These are phyloP conservation scores for Trypanosoma brucei DNA, from an alignment of 208 protist genomes.

Conservation along the genomic window DNA sequence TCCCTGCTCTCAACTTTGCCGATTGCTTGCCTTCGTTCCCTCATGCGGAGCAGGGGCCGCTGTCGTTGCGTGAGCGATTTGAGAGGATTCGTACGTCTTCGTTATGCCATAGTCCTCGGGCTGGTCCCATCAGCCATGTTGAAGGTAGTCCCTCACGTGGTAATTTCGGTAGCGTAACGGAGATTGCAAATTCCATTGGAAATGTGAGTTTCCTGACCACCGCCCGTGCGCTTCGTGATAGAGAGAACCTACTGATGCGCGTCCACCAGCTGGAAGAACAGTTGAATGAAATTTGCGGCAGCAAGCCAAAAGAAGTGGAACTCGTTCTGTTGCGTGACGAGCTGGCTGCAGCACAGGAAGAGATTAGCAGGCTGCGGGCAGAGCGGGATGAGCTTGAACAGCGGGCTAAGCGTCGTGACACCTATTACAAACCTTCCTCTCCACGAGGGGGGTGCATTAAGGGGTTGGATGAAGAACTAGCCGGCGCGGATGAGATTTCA, in stretches of 20 bases:
- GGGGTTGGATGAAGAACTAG: no score
- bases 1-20: background rate
- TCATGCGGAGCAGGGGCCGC: background rate
- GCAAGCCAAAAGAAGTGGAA: slow-evolving; percentile 29
- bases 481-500: no score
- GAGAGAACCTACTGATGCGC: slow-evolving; percentile 15
- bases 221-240: slow-evolving; percentile 9
- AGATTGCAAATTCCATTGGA: background rate
- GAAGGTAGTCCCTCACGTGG: background rate
- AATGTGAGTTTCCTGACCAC: background rate
- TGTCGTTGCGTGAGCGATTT: slow-evolving; percentile 4
- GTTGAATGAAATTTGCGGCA: slow-evolving; percentile 26
- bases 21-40: slow-evolving; percentile 1
- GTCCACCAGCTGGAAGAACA: slow-evolving; percentile 26
- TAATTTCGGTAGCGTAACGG: background rate
- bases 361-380: slow-evolving; percentile 24
- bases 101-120: background rate
- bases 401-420: slow-evolving; percentile 9
- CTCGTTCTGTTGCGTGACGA: slow-evolving; percentile 43
- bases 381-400: slow-evolving; percentile 28
- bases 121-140: background rate
- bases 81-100: background rate
- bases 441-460: background rate
- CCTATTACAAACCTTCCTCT: background rate
- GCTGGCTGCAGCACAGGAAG: slow-evolving; percentile 17